A percentile compares a stretch with the other conserved stretches of the same genome.
phyloP scores from a whole-genome alignment of 768 basidiomycete genomes.

The Fibroporia radiculosa region DNA sequence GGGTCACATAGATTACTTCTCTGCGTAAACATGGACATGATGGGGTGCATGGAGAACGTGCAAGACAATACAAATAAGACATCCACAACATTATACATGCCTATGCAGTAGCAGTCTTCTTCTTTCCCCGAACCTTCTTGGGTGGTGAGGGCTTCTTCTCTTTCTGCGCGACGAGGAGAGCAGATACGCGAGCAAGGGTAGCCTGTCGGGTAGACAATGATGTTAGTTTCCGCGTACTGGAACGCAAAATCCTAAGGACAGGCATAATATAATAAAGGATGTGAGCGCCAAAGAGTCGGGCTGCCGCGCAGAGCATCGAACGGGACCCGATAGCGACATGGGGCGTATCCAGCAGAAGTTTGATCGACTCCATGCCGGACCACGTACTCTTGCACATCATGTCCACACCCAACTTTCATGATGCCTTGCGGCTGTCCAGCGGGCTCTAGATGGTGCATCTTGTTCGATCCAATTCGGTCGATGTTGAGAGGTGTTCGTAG shows the following conservation, averaged over 20 bases:
- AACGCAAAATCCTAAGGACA: neutral
- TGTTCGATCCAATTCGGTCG: too few species aligned
- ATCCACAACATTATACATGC: neutral
- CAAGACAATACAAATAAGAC: slow-evolving; percentile 9
- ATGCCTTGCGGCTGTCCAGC: slow-evolving; percentile 56
- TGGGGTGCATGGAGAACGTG: slow-evolving; percentile 12
- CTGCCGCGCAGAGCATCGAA: slow-evolving; percentile 46
- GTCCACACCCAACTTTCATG: slow-evolving; percentile 90
- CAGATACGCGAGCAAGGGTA: slow-evolving; percentile 69
- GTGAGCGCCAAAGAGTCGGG: slow-evolving; percentile 73
- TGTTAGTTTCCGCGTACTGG: slow-evolving; percentile 8
- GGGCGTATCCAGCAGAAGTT: slow-evolving; percentile 47
- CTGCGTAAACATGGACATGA: slow-evolving; percentile 11
- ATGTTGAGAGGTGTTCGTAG: neutral
- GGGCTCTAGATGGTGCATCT: slow-evolving; percentile 87
- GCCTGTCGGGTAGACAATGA: slow-evolving; percentile 35
- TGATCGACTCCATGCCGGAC: slow-evolving; percentile 49
- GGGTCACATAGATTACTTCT: slow-evolving; percentile 12
- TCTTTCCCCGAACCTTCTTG: slow-evolving; percentile 67
- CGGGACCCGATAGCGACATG: slow-evolving; percentile 78
- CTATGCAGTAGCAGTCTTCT: slow-evolving; percentile 2
- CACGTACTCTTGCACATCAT: slow-evolving; percentile 72
- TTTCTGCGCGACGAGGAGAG: slow-evolving; percentile 60
- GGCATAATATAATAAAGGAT: slow-evolving; percentile 22
- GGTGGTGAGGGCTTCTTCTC: slow-evolving; percentile 59